These are phyloP conservation scores for Omphalotus guepiniiformis DNA, from an alignment of 768 basidiomycete genomes.

Conservation along the genomic window DNA sequence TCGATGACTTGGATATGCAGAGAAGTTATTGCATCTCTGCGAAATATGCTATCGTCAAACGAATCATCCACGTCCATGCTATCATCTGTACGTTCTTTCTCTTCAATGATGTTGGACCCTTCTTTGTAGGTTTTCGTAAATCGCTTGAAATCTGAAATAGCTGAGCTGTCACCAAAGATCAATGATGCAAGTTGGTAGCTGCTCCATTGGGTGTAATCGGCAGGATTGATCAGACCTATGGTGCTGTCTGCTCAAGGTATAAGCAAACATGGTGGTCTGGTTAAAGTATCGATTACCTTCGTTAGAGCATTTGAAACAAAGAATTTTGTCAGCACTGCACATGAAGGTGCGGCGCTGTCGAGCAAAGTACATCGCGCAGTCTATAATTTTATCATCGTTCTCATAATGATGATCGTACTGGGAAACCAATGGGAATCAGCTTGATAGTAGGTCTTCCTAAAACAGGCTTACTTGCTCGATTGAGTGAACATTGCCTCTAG, in stretches of 20 bases:
- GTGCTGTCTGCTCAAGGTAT: not conserved
- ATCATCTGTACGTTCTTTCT: constrained; percentile 19
- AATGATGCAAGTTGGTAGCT: constrained; percentile 50
- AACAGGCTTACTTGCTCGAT: no score
- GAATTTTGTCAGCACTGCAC: constrained; percentile 66
- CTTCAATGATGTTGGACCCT: constrained; percentile 9
- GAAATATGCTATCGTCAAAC: constrained; percentile 30
- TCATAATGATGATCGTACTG: constrained; percentile 35
- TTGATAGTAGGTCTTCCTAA: constrained; percentile 1
- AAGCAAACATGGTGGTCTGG: not conserved
- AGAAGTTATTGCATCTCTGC: constrained; percentile 57
- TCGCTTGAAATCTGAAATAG: no score
- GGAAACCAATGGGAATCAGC: no score
- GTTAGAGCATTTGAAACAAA: constrained; percentile 51
- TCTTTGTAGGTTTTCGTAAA: constrained; percentile 34
- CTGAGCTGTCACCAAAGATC: constrained; percentile 49
- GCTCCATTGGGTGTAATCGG: no score
- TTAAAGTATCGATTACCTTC: constrained; percentile 9
- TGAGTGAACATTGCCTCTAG: constrained; percentile 61
- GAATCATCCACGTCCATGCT: constrained; percentile 66
- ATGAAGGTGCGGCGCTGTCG: constrained; percentile 43
- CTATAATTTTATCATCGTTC: constrained; percentile 72
- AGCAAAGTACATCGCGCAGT: constrained; percentile 66
- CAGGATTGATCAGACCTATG: no score
- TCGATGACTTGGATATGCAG: constrained; percentile 68